Evolutionary conservation across 495 filamentous ascomycete species (phyloP), one percentile per base, ranked within the genome.

Genomic region (Letharia lupina): DNA sequence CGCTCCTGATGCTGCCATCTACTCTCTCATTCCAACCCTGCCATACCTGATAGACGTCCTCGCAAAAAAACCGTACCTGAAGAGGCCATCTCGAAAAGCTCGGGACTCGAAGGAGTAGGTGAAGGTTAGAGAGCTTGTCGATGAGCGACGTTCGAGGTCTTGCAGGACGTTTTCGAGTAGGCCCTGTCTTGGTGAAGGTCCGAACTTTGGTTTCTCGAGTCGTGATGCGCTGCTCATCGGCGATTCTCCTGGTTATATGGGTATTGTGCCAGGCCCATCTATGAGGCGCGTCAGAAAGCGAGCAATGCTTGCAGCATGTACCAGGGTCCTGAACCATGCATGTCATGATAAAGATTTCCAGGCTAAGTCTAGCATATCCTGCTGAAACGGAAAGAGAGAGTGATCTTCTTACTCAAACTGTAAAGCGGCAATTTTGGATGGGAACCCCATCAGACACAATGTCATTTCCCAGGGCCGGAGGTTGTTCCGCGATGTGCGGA

Each of bases 201-300:
- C 80, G 78, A 40, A 48, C 69, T 28, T 71, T 68, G 6, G 71
- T 76, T 33, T 35, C 66, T 10, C 70, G 67, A 44, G 70, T 71
- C 16, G 78, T 75, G 45, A 84, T 75, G 52, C 87, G 82, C 44
- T 86, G 79, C 18, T 78, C 76, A 1, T 82, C 72, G 6, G 84
- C 77, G 66, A 96, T 87, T 72, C 93, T 91, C 31, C 85, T 78
- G 8, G 93, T 89, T 35, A 84, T 71, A 69, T 91, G 86, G 0
- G 90, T 82, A 72, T 97, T 89, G 68, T 89, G 91, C 82, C 93
- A 91, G 44, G 93, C 93, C 93, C 93, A 98, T 82, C 90, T 94
- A 61, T 39, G 42, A 33, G 50, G 45, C 60, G 13, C 60, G 62
- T 47, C 33, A 63, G 28, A 67, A 52, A 58, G 18, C 37, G n/a